Conservation (phyloP, 2,329 filamentous ascomycete genomes). For the Xylaria sp. region DNA sequence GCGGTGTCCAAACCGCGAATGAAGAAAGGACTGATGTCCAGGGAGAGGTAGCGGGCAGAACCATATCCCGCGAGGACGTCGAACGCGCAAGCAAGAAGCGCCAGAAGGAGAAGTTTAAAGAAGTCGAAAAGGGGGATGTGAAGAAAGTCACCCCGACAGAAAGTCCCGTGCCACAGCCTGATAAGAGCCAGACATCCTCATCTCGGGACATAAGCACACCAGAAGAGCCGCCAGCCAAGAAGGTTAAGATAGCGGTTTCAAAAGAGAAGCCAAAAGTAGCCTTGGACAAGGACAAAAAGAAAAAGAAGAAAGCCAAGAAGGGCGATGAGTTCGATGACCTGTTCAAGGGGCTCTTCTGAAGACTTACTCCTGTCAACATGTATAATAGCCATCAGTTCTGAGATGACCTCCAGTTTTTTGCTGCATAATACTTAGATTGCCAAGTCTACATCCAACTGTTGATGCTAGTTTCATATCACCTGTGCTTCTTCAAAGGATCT, state of each 20-base stretch:
- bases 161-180: not conserved
- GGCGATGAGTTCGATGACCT: slow-evolving; percentile 68
- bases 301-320: slow-evolving; percentile 53
- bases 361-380: not conserved
- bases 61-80: slow-evolving; percentile 28
- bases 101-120: not conserved
- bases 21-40: not conserved
- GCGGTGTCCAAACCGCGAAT: not conserved
- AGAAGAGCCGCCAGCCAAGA: slow-evolving; percentile 11
- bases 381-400: not conserved
- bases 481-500: no score
- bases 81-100: slow-evolving; percentile 10
- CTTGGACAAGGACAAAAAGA: slow-evolving; percentile 32
- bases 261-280: slow-evolving; percentile 7
- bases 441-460: no score
- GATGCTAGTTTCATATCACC: no score
- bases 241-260: slow-evolving; percentile 4
- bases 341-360: slow-evolving; percentile 55
- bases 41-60: slow-evolving; percentile 5
- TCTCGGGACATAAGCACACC: not conserved
- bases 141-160: not conserved
- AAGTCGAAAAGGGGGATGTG: not conserved
- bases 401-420: not conserved
- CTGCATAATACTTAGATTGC: no score
- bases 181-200: not conserved